Percentiles rank a stretch among this genome's conserved stretches.
Evolutionary conservation across 768 basidiomycete genomes (phyloP).

Genomic region (Rhodotorula babjevae): DNA sequence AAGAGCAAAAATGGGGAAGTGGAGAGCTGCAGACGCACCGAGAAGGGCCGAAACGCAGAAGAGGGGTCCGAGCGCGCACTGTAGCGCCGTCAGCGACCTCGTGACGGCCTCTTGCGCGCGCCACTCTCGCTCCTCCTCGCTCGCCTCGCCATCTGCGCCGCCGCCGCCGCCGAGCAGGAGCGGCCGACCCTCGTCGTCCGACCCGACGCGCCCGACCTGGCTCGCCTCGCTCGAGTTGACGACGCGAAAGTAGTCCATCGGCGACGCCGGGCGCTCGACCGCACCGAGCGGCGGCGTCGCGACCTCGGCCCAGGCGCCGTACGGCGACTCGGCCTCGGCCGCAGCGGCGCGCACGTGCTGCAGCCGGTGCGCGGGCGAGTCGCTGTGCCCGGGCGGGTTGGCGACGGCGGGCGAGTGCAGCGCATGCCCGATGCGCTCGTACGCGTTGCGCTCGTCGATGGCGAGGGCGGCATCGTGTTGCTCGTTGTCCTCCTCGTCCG

Average conservation of each 20-base stretch:
- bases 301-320: conserved; percentile 1
- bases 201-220: neutral
- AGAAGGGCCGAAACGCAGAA: conserved; percentile 73
- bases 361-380: conserved; percentile 38
- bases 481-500: neutral
- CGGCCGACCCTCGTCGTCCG: neutral
- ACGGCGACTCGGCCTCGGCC: conserved; percentile 4
- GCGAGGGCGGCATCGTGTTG: neutral
- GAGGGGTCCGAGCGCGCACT: conserved; percentile 75
- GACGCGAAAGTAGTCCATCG: conserved; percentile 12
- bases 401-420: conserved; percentile 28
- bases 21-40: conserved; percentile 56
- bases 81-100: conserved; percentile 74
- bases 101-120: conserved; percentile 44
- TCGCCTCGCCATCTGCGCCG: conserved; percentile 3
- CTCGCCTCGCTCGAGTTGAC: neutral
- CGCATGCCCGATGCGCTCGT: conserved; percentile 28
- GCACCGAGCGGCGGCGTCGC: neutral
- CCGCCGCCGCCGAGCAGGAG: neutral
- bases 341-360: conserved; percentile 18
- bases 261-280: neutral
- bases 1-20: neutral
- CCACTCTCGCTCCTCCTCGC: conserved; percentile 20
- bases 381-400: conserved; percentile 4
- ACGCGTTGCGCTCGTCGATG: neutral